Evolutionary conservation across 352 stramenopile species (phyloP).

Genomic region (Phytophthora tubulina): DNA sequence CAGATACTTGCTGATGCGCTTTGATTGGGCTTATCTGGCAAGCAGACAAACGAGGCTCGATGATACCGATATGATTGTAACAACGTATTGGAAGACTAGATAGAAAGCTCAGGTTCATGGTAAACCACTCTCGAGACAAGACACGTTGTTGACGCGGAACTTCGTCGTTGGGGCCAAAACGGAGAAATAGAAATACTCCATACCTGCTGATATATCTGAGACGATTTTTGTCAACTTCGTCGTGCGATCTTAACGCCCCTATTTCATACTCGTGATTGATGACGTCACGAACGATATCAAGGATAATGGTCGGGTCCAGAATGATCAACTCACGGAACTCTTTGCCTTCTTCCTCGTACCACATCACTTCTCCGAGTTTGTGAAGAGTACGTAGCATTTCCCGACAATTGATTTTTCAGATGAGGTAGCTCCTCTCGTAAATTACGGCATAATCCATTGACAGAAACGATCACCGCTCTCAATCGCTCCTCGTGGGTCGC

Average conservation of each 20-base stretch:
- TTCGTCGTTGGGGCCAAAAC: no score
- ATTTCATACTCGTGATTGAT: slow-evolving; percentile 28
- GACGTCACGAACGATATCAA: slow-evolving; percentile 30
- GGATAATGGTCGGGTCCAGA: slow-evolving; percentile 23
- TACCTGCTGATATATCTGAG: no score
- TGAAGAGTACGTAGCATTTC: slow-evolving; percentile 22
- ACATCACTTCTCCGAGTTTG: slow-evolving; percentile 28
- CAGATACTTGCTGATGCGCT: no score
- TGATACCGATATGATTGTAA: no score
- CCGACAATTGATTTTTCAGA: slow-evolving; percentile 1
- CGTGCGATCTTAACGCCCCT: neutral
- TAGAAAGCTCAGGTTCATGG: no score
- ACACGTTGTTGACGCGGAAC: no score
- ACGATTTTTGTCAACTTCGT: no score
- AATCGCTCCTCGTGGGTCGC: neutral
- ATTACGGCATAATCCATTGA: neutral
- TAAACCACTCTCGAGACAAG: no score
- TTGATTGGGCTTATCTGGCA: no score
- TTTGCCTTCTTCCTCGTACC: slow-evolving; percentile 18
- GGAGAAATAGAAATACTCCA: slow-evolving; percentile 13
- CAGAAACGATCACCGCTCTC: slow-evolving; percentile 1
- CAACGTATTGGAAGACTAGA: no score
- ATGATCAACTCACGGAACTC: neutral
- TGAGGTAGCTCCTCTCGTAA: no score
- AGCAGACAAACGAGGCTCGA: no score